These are phyloP conservation scores for Herpetomonas samuelpessoai DNA, from an alignment of 208 protist genomes.

Conservation along the genomic window DNA sequence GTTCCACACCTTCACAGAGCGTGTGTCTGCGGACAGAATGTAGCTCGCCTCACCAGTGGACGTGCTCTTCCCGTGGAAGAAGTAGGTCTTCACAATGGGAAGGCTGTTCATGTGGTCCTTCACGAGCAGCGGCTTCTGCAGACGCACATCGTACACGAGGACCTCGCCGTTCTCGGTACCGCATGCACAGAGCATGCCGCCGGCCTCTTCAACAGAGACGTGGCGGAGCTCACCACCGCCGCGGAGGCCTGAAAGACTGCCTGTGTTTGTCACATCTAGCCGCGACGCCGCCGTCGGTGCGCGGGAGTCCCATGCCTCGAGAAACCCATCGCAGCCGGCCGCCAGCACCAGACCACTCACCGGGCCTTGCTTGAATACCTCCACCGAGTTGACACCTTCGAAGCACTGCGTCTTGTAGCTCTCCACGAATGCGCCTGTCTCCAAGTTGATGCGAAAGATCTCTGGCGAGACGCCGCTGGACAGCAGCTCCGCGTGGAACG, in stretches of 20 bases:
- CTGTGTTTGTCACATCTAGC: conserved; percentile 37
- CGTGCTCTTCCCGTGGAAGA: conserved; percentile 83
- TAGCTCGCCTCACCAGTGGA: conserved; percentile 68
- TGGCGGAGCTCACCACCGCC: conserved; percentile 54
- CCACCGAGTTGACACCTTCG: conserved; percentile 65
- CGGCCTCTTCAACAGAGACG: conserved; percentile 58
- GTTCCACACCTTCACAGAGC: conserved; percentile 94
- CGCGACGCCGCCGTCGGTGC: conserved; percentile 38
- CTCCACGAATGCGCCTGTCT: conserved; percentile 78
- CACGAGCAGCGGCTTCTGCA: conserved; percentile 80
- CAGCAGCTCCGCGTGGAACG: conserved; percentile 66
- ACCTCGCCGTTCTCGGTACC: conserved; percentile 80
- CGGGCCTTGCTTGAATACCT: conserved; percentile 58
- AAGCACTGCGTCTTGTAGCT: conserved; percentile 68
- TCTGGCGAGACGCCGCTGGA: conserved; percentile 70
- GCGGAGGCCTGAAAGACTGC: conserved; percentile 28
- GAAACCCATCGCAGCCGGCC: conserved; percentile 66
- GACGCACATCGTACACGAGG: conserved; percentile 85
- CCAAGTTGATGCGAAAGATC: conserved; percentile 81
- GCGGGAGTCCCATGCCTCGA: conserved; percentile 85
- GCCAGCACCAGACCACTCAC: conserved; percentile 61
- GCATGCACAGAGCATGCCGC: conserved; percentile 78
- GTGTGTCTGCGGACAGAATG: conserved; percentile 85
- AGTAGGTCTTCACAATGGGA: conserved; percentile 93
- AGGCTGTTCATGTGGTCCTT: conserved; percentile 97